Evolutionary conservation across 441 rosid species (phyloP).

Genomic region (Mallotus repandus): DNA sequence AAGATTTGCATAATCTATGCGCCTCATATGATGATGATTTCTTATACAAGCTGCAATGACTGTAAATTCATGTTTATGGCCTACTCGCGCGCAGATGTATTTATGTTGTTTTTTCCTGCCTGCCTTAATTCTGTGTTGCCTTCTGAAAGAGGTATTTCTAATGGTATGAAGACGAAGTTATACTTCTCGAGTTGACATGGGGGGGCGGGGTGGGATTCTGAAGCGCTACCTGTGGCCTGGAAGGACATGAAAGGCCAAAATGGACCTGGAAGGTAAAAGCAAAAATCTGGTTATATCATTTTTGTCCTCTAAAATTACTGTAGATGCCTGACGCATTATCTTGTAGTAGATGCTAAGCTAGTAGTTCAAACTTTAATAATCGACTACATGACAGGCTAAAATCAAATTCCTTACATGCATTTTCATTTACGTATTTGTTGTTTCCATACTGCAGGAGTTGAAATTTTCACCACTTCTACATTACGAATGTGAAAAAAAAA

Average conservation of each 20-base stretch:
- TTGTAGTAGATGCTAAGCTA: background rate
- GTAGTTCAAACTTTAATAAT: background rate
- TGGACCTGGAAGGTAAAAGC: background rate
- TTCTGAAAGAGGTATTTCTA: background rate
- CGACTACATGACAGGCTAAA: background rate
- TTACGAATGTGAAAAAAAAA: background rate
- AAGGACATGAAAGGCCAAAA: background rate
- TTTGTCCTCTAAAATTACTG: background rate
- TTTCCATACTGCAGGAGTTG: background rate
- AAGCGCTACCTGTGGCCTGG: background rate
- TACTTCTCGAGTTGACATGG: conserved; percentile 2
- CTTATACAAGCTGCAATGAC: background rate
- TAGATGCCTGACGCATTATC: background rate
- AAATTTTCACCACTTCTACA: background rate
- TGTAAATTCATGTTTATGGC: background rate
- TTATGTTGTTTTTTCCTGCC: background rate
- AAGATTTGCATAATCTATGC: background rate
- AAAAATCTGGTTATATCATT: too few relatives aligned
- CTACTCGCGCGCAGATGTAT: background rate
- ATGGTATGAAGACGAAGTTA: background rate
- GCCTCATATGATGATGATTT: background rate
- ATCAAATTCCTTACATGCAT: background rate
- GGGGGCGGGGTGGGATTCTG: background rate
- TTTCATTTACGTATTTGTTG: background rate
- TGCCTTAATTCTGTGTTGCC: background rate